Evolutionary conservation across 2,329 filamentous ascomycete species (phyloP).

Genomic region (Scorias spongiosa): DNA sequence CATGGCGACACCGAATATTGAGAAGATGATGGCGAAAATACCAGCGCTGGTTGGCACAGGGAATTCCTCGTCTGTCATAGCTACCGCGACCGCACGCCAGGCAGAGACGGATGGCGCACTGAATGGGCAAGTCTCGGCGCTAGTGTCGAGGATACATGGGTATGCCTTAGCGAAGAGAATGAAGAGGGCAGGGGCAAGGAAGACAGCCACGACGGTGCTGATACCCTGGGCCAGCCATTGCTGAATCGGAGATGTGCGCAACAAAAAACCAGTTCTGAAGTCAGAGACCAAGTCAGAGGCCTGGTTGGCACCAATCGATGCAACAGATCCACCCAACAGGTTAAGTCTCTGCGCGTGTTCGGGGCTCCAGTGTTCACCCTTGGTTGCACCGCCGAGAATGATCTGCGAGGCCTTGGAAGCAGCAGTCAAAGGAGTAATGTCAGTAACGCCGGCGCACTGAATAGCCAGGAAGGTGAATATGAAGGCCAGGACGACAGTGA

Average conservation of each 20-base stretch:
- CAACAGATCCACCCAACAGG: slow-evolving; percentile 43
- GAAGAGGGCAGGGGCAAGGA: slow-evolving; percentile 52
- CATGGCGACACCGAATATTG: slow-evolving; percentile 35
- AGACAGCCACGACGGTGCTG: slow-evolving; percentile 48
- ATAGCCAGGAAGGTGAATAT: slow-evolving; percentile 48
- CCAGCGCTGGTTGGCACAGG: slow-evolving; percentile 40
- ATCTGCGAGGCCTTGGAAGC: slow-evolving; percentile 55
- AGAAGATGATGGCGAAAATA: slow-evolving; percentile 43
- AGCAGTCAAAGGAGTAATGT: slow-evolving; percentile 49
- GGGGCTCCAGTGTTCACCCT: slow-evolving; percentile 35
- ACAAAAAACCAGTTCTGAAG: slow-evolving; percentile 53
- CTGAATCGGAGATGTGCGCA: slow-evolving; percentile 47
- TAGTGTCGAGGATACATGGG: slow-evolving; percentile 45
- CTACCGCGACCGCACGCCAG: slow-evolving; percentile 50
- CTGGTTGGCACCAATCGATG: slow-evolving; percentile 25
- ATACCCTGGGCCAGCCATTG: slow-evolving; percentile 53
- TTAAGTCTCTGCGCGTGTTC: slow-evolving; percentile 47
- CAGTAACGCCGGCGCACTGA: slow-evolving; percentile 38
- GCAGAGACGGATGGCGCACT: slow-evolving; percentile 47
- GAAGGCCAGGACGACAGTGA: slow-evolving; percentile 42
- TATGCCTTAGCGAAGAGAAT: slow-evolving; percentile 54
- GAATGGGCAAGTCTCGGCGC: slow-evolving; percentile 41
- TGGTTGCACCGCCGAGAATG: slow-evolving; percentile 49
- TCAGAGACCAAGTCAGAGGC: slow-evolving; percentile 41
- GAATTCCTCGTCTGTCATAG: slow-evolving; percentile 42